Base-by-base conservation (phyloP, 176 grass and related monocot genomes). In the Hordeum marinum region DNA sequence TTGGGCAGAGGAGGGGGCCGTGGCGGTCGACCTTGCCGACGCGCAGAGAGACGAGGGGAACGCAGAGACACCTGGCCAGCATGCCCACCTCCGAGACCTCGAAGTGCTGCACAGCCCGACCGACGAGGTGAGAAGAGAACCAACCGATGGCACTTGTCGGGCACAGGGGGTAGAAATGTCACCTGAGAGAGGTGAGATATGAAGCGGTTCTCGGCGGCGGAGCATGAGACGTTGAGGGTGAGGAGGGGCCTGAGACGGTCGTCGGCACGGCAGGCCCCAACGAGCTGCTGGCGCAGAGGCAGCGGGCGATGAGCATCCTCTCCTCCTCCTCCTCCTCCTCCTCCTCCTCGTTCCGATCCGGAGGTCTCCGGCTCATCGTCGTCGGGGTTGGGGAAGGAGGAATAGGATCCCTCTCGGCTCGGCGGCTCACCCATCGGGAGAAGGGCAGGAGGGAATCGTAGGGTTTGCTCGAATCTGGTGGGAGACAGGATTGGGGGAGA, bases 191-290 rank as follows among this genome's bases (percentile, higher is more conserved):
- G 90, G 71, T 95, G 91, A 34, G 95, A 76, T 48, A 98, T 48
- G 73, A 98, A 87, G 46, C 95, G 87, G 80, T 95, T 91, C 68
- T 95, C 90, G 3, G 88, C 89, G 15, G 87, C 91, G 45, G 72
- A 74, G 75, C 88, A 85, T 10, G 91, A 91, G 63, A 91, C 80
- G 71, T 89, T 90, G 76, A 90, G 89, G 68, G 84, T 85, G 78
- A 91, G 85, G 40, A 92, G 80, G 31, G 92, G 92, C 32, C 82
- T 79, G 64, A 92, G 87, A 31, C 87, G 87, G 68, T 98, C 95
- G 54, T 95, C 93, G n/a, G 89, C 90, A 63, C 95, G 95, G 89
- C 96, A 98, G 18, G 93, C 96, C 18, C 95, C 96, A 42, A 92
- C 32, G 13, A 90, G 67, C 87, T 95, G 96, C 73, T 88, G 88